These are phyloP conservation scores for Aegilops sharonensis DNA, from an alignment of 176 grass and related monocot species.

Conservation along the genomic window DNA sequence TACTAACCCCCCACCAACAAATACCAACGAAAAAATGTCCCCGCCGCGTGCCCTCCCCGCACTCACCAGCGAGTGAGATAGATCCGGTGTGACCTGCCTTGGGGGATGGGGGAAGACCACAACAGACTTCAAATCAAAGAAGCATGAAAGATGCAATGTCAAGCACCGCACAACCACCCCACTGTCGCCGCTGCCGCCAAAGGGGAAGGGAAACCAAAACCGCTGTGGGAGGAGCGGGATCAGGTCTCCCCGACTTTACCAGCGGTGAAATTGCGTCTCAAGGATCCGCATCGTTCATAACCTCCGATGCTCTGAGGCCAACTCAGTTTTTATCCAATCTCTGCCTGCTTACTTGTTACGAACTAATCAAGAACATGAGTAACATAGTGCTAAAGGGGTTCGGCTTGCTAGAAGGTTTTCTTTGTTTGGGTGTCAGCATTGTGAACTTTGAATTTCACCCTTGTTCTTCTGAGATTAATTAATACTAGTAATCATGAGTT, in stretches of 20 bases:
- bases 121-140: background rate
- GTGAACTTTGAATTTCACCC: background rate
- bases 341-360: too few relatives aligned
- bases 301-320: background rate
- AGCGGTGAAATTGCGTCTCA: background rate
- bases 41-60: background rate
- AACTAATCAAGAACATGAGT: too few relatives aligned
- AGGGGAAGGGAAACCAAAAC: background rate
- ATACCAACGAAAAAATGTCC: too few relatives aligned
- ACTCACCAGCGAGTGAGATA: background rate
- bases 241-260: background rate
- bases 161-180: background rate
- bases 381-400: background rate
- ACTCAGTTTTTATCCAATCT: too few relatives aligned
- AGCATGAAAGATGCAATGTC: background rate
- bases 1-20: background rate
- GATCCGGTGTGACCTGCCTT: background rate
- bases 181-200: background rate
- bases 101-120: background rate
- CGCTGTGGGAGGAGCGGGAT: background rate
- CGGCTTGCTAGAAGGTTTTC: background rate
- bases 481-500: background rate
- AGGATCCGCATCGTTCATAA: background rate
- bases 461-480: background rate
- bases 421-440: background rate